Evolutionary conservation across 139 green algal species (phyloP), one percentile per base, ranked within the genome.

Genomic region (Haematococcus lacustris): DNA sequence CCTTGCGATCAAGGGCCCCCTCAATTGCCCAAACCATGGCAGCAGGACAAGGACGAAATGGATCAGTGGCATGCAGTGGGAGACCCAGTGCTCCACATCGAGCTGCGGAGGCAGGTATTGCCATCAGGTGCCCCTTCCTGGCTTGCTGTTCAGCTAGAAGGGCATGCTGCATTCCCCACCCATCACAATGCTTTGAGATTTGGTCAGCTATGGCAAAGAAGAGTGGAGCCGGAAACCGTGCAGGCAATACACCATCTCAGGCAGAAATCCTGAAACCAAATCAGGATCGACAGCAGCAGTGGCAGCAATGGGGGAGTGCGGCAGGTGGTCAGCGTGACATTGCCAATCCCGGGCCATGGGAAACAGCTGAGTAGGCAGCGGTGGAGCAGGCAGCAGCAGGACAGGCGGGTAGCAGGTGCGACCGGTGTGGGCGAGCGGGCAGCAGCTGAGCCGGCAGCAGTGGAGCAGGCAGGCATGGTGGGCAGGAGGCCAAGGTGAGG

Each of bases 1-100:
- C 43, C 17, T 9, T 53, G 17, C 9, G 43, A 53, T 17, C 43
- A 9, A 28, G 7, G 3, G 21, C 28, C 25, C 57, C 17, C 30
- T 13, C 57, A 65, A n/a, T n/a, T n/a, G n/a, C n/a, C n/a, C n/a
- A n/a, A n/a, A n/a, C n/a, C n/a, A n/a, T 57, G 3, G 3, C 3
- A 3, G 47, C 67, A 74, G 74, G 67, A 79, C 37, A 38, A 70
- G 25, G 74, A 74, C 35, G 74, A 79, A 38, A 75, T 66, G 74
- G 57, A 51, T 26, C 53, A 33, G 32, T 73, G 74, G 74, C 51
- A 73, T 30, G 13, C 38, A 28, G 64, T 78, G 34, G 92, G 92
- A 0, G 91, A 97, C 74, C 77, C 81, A 1, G 94, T 98, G 38
- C 35, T 96, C 66, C 94, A 98, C 83, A 98, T 98, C n/a, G 93